phyloP scores from a whole-genome alignment of 768 basidiomycete genomes.

The Suillus clintonianus region DNA sequence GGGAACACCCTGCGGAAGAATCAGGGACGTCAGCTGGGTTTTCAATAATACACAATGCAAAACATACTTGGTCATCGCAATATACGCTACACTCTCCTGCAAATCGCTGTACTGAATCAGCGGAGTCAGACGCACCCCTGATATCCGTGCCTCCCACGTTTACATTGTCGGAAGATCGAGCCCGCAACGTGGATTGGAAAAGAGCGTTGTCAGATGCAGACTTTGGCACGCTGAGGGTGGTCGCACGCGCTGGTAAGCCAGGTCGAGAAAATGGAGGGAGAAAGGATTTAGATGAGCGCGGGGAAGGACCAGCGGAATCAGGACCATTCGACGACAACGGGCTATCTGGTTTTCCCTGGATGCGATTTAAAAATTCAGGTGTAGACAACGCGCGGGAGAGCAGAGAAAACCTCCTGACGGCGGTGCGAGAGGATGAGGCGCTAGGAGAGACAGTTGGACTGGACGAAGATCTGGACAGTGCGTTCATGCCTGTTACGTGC shows the following conservation, averaged over 20 bases:
- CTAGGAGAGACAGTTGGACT: slow-evolving; percentile 10
- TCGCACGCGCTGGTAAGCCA: slow-evolving; percentile 18
- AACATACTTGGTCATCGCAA: slow-evolving; percentile 45
- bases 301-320: not conserved
- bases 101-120: slow-evolving; percentile 23
- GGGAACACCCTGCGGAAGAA: slow-evolving; percentile 31
- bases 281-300: not conserved
- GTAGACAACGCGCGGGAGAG: slow-evolving; percentile 9
- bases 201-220: slow-evolving; percentile 13
- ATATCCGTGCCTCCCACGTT: slow-evolving; percentile 22
- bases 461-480: slow-evolving; percentile 9
- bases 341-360: not conserved
- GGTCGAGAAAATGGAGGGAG: slow-evolving; percentile 15
- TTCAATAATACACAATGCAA: not conserved
- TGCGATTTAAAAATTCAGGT: slow-evolving; percentile 2
- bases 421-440: not conserved
- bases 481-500: slow-evolving; percentile 56
- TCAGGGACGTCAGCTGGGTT: slow-evolving; percentile 3
- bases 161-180: slow-evolving; percentile 4
- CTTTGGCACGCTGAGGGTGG: slow-evolving; percentile 12
- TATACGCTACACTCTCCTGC: slow-evolving; percentile 72
- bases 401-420: slow-evolving; percentile 3
- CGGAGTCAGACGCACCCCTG: slow-evolving; percentile 11
- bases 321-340: not conserved
- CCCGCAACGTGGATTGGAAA: not conserved